Percentiles rank a stretch among this genome's conserved stretches.
phyloP scores from a whole-genome alignment of 495 filamentous ascomycete genomes.

The Xeromyces bisporus region DNA sequence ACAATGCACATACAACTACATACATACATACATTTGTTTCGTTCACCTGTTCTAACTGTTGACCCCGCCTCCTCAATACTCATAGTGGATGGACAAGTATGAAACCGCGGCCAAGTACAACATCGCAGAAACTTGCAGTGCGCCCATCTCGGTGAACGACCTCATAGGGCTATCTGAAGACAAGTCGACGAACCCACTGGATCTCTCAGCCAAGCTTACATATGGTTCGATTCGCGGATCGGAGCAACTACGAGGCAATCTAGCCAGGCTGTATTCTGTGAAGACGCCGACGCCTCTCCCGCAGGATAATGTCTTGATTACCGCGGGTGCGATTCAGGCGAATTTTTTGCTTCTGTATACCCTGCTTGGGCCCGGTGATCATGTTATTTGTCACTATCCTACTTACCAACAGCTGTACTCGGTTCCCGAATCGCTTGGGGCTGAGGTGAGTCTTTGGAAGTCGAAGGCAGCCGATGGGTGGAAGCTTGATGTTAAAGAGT shows the following conservation, averaged over 20 bases:
- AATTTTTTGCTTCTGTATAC: slow-evolving; percentile 68
- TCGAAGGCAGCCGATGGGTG: slow-evolving; percentile 47
- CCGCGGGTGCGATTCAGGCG: slow-evolving; percentile 66
- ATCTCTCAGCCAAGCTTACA: slow-evolving; percentile 35
- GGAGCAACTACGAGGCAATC: slow-evolving; percentile 38
- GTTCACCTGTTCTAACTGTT: slow-evolving; percentile 1
- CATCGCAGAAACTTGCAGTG: slow-evolving; percentile 73
- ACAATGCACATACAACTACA: too few relatives aligned
- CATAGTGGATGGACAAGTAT: slow-evolving; percentile 78
- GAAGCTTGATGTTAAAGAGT: slow-evolving; percentile 47
- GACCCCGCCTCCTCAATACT: neutral
- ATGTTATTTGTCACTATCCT: slow-evolving; percentile 79
- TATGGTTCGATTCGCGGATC: slow-evolving; percentile 63
- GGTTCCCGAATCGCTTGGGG: slow-evolving; percentile 60
- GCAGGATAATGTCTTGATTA: slow-evolving; percentile 55
- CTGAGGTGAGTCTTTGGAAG: slow-evolving; percentile 68
- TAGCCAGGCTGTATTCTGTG: slow-evolving; percentile 49
- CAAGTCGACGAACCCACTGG: slow-evolving; percentile 25
- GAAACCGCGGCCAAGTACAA: slow-evolving; percentile 63
- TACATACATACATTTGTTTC: too few relatives aligned
- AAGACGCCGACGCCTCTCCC: slow-evolving; percentile 35
- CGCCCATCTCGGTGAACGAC: slow-evolving; percentile 62
- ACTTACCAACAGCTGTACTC: slow-evolving; percentile 82
- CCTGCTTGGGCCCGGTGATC: slow-evolving; percentile 61
- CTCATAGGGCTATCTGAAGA: slow-evolving; percentile 42